phyloP scores from a whole-genome alignment of 768 basidiomycete genomes.

The Tylopilus vinaceipallidus region DNA sequence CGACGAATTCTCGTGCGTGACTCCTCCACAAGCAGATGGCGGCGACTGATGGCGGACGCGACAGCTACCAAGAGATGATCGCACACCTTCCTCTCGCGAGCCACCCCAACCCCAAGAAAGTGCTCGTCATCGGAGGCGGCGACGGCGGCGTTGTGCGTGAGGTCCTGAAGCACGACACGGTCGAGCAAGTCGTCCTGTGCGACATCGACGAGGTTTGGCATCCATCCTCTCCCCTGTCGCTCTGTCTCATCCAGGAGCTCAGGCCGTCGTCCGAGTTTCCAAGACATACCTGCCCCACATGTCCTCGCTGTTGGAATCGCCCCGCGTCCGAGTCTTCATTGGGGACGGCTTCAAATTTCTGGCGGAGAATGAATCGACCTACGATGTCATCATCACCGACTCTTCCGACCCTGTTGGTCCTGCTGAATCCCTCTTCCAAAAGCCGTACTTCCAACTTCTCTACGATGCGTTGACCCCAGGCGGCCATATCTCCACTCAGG shows the following conservation, averaged over 20 bases:
- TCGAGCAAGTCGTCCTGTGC: slow-evolving; percentile 91
- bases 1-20: slow-evolving; percentile 95
- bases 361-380: slow-evolving; percentile 77
- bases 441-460: slow-evolving; percentile 94
- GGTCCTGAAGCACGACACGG: slow-evolving; percentile 89
- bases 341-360: slow-evolving; percentile 99
- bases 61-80: slow-evolving; percentile 98
- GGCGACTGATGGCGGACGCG: background rate
- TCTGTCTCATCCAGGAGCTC: background rate
- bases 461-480: slow-evolving; percentile 87
- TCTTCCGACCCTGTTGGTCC: slow-evolving; percentile 98
- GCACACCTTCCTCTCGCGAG: slow-evolving; percentile 93
- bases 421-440: slow-evolving; percentile 90
- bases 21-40: background rate
- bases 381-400: slow-evolving; percentile 99
- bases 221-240: background rate
- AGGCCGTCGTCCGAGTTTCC: slow-evolving; percentile 95
- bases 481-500: slow-evolving; percentile 94
- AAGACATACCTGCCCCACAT: slow-evolving; percentile 93
- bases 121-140: slow-evolving; percentile 96
- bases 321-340: slow-evolving; percentile 80
- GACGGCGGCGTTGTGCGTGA: slow-evolving; percentile 98
- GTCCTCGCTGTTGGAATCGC: slow-evolving; percentile 76
- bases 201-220: slow-evolving; percentile 89
- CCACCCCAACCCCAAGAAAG: slow-evolving; percentile 94